Evolutionary conservation across 2,329 filamentous ascomycete genomes (phyloP).

Genomic region (Aureobasidium uvarum): DNA sequence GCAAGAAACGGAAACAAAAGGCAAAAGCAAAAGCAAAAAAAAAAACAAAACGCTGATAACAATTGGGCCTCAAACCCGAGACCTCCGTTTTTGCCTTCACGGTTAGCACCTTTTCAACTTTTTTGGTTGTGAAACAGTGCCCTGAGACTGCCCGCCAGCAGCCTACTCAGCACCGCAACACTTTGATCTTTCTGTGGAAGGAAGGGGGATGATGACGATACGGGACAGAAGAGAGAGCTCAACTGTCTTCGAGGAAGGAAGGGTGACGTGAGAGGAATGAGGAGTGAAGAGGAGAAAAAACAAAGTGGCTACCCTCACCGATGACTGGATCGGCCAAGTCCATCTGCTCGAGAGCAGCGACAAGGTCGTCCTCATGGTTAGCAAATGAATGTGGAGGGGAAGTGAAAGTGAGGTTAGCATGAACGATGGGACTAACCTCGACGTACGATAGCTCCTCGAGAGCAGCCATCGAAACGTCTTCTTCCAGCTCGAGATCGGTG

Average conservation of each 20-base stretch:
- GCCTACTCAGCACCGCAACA: neutral
- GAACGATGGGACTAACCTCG: neutral
- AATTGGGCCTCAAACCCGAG: conserved; percentile 5
- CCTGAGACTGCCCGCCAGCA: neutral
- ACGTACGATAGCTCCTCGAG: conserved; percentile 2
- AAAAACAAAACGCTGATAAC: neutral
- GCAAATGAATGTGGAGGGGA: neutral
- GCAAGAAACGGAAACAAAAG: neutral
- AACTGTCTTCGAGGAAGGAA: conserved; percentile 8
- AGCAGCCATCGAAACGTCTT: conserved; percentile 1
- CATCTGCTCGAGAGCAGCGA: neutral
- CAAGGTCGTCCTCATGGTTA: neutral
- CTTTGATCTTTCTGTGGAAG: conserved; percentile 1
- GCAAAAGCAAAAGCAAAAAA: neutral
- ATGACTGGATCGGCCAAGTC: neutral
- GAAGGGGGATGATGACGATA: neutral
- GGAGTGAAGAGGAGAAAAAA: conserved; percentile 1
- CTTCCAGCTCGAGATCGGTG: neutral
- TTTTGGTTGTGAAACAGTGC: conserved; percentile 6
- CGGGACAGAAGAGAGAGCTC: conserved; percentile 9
- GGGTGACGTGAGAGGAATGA: conserved; percentile 2
- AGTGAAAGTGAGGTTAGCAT: neutral
- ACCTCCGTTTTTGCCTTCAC: conserved; percentile 22
- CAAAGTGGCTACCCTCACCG: neutral
- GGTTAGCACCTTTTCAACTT: conserved; percentile 10